Conservation (phyloP, 768 basidiomycete species). For the Coprinopsis marcescibilis region DNA sequence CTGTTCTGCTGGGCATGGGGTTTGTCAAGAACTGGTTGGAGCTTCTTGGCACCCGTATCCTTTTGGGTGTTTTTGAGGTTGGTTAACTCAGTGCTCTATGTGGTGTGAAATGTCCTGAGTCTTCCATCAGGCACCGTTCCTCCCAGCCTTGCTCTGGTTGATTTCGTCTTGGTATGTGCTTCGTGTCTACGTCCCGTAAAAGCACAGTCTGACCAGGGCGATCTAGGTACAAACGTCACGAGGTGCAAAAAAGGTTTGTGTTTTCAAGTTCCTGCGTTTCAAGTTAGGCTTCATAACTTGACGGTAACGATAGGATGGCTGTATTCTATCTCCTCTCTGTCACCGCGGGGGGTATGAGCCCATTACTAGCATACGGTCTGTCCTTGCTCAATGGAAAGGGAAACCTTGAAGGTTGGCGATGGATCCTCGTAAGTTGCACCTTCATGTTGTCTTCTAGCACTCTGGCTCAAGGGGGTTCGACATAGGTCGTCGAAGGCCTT, state of each 20-base stretch:
- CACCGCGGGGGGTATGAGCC: conserved; percentile 20
- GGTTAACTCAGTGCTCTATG: conserved; percentile 1
- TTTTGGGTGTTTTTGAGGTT: conserved; percentile 42
- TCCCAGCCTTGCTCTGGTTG: conserved; percentile 40
- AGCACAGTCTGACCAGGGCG: background rate
- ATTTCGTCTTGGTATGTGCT: conserved; percentile 37
- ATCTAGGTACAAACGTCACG: conserved; percentile 21
- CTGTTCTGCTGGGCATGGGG: conserved; percentile 40
- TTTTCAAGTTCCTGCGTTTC: background rate
- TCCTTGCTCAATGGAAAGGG: conserved; percentile 18
- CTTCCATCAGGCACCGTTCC: conserved; percentile 34
- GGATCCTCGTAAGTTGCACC: conserved; percentile 22
- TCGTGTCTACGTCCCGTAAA: no score
- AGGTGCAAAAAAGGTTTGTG: conserved; percentile 24
- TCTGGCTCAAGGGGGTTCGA: background rate
- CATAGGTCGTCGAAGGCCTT: conserved; percentile 22
- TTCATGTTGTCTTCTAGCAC: background rate
- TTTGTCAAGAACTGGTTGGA: conserved; percentile 37
- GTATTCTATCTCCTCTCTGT: conserved; percentile 22
- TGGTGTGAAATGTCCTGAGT: background rate
- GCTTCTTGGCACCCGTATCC: conserved; percentile 35
- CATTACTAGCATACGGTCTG: conserved; percentile 22
- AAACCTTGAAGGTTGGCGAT: conserved; percentile 20
- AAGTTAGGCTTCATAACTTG: background rate
- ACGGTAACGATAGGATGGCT: conserved; percentile 10